Evolutionary conservation across 805 yeast species (phyloP).

Genomic region (Ogataea paraovalis): DNA sequence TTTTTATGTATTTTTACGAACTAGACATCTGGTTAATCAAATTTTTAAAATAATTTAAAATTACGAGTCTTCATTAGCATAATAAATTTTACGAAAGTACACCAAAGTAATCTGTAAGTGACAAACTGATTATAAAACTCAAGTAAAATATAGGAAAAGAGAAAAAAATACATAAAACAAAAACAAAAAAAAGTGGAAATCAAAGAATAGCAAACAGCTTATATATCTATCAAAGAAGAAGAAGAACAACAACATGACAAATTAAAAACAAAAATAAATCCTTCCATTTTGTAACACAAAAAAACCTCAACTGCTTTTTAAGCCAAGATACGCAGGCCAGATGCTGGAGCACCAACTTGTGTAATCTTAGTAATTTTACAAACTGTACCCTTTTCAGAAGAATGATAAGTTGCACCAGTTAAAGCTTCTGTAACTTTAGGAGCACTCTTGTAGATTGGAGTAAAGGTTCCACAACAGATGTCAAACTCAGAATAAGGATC

Average conservation of each 20-base stretch:
- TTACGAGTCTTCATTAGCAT: not conserved
- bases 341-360: slow-evolving; percentile 83
- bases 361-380: slow-evolving; percentile 77
- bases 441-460: slow-evolving; percentile 83
- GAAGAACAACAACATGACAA: slow-evolving; percentile 1
- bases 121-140: not conserved
- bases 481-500: slow-evolving; percentile 91
- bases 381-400: slow-evolving; percentile 69
- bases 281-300: not conserved
- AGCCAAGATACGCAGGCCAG: slow-evolving; percentile 66
- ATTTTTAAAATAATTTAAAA: not conserved
- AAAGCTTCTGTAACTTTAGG: slow-evolving; percentile 72
- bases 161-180: not conserved
- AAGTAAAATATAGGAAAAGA: not conserved
- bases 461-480: slow-evolving; percentile 79
- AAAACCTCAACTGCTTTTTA: slow-evolving; percentile 8
- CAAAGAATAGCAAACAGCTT: not conserved
- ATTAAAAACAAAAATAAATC: not conserved
- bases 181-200: not conserved
- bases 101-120: not conserved
- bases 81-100: not conserved
- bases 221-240: slow-evolving; percentile 2
- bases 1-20: not conserved
- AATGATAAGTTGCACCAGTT: slow-evolving; percentile 84
- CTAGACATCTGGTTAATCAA: too few species aligned